Percentiles rank a stretch among this genome's conserved stretches.
These are phyloP conservation scores for Debaryomyces castellii DNA, from an alignment of 805 yeast genomes.

Conservation along the genomic window DNA sequence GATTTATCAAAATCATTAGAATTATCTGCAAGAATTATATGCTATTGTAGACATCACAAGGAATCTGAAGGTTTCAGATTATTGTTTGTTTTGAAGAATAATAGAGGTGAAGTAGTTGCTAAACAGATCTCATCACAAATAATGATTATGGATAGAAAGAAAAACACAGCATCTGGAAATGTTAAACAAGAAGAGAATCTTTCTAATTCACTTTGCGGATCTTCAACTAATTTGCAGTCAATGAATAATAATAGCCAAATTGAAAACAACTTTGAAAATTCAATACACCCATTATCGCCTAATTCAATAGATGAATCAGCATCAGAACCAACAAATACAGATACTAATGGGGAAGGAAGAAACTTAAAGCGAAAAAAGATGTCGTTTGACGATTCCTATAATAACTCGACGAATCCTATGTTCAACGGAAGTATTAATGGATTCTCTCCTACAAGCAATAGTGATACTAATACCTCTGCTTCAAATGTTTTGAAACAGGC, in stretches of 20 bases:
- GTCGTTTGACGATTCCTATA: constrained; percentile 45
- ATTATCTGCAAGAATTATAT: constrained; percentile 74
- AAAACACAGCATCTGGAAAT: constrained; percentile 38
- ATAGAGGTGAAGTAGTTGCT: constrained; percentile 63
- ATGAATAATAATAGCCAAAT: constrained; percentile 2
- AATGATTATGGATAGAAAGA: constrained; percentile 94
- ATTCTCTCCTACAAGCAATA: constrained; percentile 45
- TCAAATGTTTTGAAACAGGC: constrained; percentile 11
- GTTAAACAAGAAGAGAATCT: constrained; percentile 12
- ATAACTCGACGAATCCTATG: constrained; percentile 36
- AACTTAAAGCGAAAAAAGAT: constrained; percentile 49
- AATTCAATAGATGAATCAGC: constrained; percentile 61
- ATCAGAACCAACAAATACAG: constrained; percentile 48
- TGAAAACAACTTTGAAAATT: constrained; percentile 4
- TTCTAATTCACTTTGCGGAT: constrained; percentile 17
- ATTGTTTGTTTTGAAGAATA: constrained; percentile 64
- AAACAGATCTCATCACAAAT: constrained; percentile 70
- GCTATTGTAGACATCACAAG: constrained; percentile 94
- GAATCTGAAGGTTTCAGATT: constrained; percentile 83
- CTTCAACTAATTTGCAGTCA: constrained; percentile 19
- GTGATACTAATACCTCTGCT: constrained; percentile 40
- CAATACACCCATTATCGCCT: constrained; percentile 52
- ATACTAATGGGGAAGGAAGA: constrained; percentile 32
- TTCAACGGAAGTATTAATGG: constrained; percentile 39
- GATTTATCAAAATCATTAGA: constrained; percentile 42